Percentiles rank a stretch among this genome's conserved stretches.
Evolutionary conservation across 345 rosid genomes (phyloP).

Genomic region (Eucalyptus regnans): DNA sequence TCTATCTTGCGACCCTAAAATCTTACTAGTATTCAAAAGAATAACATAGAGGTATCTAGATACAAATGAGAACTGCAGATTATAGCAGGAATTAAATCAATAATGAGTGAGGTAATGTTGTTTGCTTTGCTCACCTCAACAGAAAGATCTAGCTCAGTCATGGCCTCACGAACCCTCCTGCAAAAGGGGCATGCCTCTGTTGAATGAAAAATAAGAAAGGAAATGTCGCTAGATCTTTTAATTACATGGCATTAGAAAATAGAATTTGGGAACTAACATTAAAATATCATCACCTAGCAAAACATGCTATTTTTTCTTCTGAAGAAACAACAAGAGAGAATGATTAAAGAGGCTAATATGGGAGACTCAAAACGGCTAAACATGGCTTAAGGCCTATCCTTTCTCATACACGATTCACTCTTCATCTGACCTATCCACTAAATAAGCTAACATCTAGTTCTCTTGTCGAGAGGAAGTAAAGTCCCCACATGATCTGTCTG

Average conservation of each 20-base stretch:
- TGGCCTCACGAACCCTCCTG: slow-evolving; percentile 72
- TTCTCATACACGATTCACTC: neutral
- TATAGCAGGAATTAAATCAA: neutral
- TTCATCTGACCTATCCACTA: neutral
- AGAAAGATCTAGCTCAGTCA: slow-evolving; percentile 83
- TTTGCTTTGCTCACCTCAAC: slow-evolving; percentile 31
- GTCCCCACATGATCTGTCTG: neutral
- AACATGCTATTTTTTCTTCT: neutral
- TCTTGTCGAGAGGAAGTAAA: neutral
- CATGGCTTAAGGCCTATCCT: neutral
- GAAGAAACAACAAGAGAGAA: neutral
- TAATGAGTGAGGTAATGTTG: neutral
- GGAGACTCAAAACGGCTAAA: neutral
- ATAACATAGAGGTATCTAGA: neutral
- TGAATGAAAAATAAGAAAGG: neutral
- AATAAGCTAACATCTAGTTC: neutral
- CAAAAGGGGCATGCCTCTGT: slow-evolving; percentile 92
- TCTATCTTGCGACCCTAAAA: neutral
- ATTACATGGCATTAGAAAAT: neutral
- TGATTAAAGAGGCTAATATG: neutral
- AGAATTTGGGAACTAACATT: neutral
- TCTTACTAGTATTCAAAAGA: neutral
- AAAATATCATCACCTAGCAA: neutral
- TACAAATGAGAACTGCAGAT: neutral
- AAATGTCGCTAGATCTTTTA: neutral